phyloP scores from a whole-genome alignment of 2,329 filamentous ascomycete species.

The Madurella fahalii region DNA sequence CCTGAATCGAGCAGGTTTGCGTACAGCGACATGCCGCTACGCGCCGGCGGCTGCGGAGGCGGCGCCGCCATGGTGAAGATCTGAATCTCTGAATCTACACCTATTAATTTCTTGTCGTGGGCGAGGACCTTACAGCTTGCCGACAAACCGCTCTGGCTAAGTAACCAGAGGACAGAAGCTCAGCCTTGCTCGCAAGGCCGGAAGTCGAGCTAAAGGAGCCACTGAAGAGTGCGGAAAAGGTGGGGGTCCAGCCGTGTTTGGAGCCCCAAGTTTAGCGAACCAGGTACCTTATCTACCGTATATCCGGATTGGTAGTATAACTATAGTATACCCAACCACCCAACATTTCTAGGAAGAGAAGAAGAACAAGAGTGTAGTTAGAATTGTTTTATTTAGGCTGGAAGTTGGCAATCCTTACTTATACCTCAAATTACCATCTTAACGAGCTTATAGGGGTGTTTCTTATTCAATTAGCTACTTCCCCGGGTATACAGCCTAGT shows the following conservation, averaged over 20 bases:
- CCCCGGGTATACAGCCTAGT: constrained; percentile 9
- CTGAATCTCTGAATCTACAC: background rate
- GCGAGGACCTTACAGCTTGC: no score
- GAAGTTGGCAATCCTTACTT: no score
- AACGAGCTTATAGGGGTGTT: background rate
- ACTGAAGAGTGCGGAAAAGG: background rate
- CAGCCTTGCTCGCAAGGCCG: constrained; percentile 20
- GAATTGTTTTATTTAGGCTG: no score
- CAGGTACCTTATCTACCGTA: background rate
- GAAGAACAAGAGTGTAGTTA: no score
- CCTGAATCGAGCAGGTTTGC: constrained; percentile 71
- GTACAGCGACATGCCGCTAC: constrained; percentile 67
- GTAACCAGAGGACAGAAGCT: background rate
- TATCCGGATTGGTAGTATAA: no score
- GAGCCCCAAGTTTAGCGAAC: background rate
- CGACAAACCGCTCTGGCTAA: background rate
- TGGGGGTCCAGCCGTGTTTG: background rate
- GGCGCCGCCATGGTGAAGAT: constrained; percentile 13
- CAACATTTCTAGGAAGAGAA: no score
- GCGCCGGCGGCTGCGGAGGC: constrained; percentile 18
- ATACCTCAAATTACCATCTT: background rate
- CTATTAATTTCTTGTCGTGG: background rate
- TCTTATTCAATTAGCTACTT: background rate
- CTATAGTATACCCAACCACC: no score
- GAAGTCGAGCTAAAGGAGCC: background rate